phyloP scores from a whole-genome alignment of 2,329 filamentous ascomycete species.

The Hypomyces rosellus region DNA sequence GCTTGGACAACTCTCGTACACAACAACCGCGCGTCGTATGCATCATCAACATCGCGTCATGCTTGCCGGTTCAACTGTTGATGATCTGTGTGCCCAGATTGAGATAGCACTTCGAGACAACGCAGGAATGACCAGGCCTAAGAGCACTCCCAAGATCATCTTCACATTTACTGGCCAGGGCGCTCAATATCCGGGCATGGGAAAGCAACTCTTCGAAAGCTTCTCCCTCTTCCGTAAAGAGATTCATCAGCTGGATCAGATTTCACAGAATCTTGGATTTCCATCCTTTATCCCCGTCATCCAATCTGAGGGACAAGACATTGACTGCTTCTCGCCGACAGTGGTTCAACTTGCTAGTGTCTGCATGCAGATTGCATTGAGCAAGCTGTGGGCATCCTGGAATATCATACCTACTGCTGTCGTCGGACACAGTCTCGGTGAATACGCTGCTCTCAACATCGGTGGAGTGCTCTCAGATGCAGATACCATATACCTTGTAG shows the following conservation, averaged over 20 bases:
- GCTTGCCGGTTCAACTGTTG: slow-evolving; percentile 35
- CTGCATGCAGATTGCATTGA: slow-evolving; percentile 51
- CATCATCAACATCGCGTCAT: slow-evolving; percentile 46
- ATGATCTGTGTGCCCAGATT: not conserved
- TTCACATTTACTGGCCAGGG: slow-evolving; percentile 54
- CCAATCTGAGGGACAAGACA: slow-evolving; percentile 28
- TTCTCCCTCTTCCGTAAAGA: slow-evolving; percentile 42
- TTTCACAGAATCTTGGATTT: slow-evolving; percentile 44
- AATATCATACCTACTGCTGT: slow-evolving; percentile 51
- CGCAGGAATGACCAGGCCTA: slow-evolving; percentile 22
- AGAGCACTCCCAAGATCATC: slow-evolving; percentile 32
- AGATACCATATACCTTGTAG: slow-evolving; percentile 68
- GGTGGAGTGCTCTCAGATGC: slow-evolving; percentile 65
- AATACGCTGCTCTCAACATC: slow-evolving; percentile 47
- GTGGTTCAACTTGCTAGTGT: slow-evolving; percentile 47
- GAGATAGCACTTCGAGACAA: slow-evolving; percentile 18
- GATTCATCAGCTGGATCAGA: slow-evolving; percentile 50
- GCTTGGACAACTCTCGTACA: slow-evolving; percentile 51
- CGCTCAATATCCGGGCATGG: slow-evolving; percentile 44
- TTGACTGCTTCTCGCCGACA: slow-evolving; percentile 10
- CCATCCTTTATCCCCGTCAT: slow-evolving; percentile 48
- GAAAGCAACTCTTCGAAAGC: slow-evolving; percentile 42
- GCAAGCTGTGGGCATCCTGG: slow-evolving; percentile 45
- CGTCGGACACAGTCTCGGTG: slow-evolving; percentile 47
- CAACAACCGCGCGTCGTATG: slow-evolving; percentile 57